These are phyloP conservation scores for Asterella californica DNA, from an alignment of 225 moss, liverwort and hornwort species.

Conservation along the genomic window DNA sequence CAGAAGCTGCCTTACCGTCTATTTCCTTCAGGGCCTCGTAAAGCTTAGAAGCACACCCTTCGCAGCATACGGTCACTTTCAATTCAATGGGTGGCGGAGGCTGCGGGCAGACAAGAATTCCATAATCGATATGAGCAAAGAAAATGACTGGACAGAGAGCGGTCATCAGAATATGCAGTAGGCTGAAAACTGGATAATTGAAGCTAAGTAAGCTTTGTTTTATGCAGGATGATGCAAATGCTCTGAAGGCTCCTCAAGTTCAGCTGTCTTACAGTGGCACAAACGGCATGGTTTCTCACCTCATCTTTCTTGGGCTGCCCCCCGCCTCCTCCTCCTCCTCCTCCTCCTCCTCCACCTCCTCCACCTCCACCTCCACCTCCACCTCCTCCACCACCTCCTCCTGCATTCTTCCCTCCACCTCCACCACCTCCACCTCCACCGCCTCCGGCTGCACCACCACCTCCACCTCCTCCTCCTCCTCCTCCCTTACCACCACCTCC, in stretches of 20 bases:
- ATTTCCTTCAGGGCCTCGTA: slow-evolving; percentile 21
- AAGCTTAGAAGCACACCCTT: slow-evolving; percentile 33
- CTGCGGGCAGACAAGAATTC: not conserved
- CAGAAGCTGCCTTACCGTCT: slow-evolving; percentile 24
- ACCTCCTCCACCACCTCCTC: not conserved
- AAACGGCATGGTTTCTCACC: slow-evolving; percentile 9
- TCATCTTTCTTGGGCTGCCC: slow-evolving; percentile 14
- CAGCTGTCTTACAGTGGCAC: not conserved
- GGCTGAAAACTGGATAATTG: not conserved
- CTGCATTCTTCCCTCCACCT: not conserved
- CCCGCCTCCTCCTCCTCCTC: slow-evolving; percentile 10
- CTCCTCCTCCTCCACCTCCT: not conserved
- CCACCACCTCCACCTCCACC: not conserved
- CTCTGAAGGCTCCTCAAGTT: not conserved
- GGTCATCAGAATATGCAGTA: not conserved
- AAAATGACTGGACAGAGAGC: too few species aligned
- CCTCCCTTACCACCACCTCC: not conserved
- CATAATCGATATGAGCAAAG: too few species aligned
- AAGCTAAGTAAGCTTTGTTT: not conserved
- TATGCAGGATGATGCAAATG: not conserved
- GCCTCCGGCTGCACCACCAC: slow-evolving; percentile 9
- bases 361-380: slow-evolving; percentile 2
- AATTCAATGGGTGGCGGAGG: slow-evolving; percentile 39
- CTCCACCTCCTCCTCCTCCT: slow-evolving; percentile 14
- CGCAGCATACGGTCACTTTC: slow-evolving; percentile 37